Percentiles rank a stretch among this genome's conserved stretches.
Evolutionary conservation across 1,284 basidiomycete genomes (phyloP).

Genomic region (Mycena citricolor): DNA sequence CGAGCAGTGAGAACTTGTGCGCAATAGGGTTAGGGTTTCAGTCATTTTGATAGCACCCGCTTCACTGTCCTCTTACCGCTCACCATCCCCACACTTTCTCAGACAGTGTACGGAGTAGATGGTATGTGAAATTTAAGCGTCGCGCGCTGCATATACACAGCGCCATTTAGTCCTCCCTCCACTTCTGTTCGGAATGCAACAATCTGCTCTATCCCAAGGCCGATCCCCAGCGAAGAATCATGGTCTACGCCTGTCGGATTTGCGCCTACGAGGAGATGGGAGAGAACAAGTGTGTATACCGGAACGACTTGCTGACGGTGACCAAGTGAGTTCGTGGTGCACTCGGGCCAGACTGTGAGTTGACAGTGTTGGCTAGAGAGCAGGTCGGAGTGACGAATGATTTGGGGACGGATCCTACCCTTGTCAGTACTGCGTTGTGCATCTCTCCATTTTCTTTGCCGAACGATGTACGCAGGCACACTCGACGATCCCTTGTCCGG

Average conservation of each 20-base stretch:
- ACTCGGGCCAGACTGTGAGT: conserved; percentile 1
- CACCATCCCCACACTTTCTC: too few species aligned
- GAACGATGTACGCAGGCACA: conserved; percentile 53
- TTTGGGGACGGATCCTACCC: conserved; percentile 87
- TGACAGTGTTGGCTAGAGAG: conserved; percentile 56
- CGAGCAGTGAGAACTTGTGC: too few species aligned
- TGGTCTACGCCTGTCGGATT: conserved; percentile 93
- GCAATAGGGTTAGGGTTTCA: too few species aligned
- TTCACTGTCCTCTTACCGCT: too few species aligned
- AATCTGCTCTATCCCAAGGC: conserved; percentile 93
- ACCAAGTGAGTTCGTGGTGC: conserved; percentile 69
- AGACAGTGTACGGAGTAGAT: too few species aligned
- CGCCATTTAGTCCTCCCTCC: conserved; percentile 72
- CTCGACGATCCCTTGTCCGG: conserved; percentile 68
- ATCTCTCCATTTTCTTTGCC: conserved; percentile 4
- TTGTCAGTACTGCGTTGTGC: conserved; percentile 48
- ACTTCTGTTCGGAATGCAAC: conserved; percentile 92
- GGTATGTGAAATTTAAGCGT: too few species aligned
- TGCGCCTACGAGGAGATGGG: conserved; percentile 88
- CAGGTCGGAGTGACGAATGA: conserved; percentile 91
- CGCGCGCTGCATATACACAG: too few species aligned
- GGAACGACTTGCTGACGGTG: conserved; percentile 91
- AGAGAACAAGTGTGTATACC: conserved; percentile 87
- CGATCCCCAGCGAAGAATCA: conserved; percentile 81
- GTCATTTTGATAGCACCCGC: too few species aligned